Percentiles rank a stretch among this genome's conserved stretches.
phyloP scores from a whole-genome alignment of 2,329 filamentous ascomycete species.

The Colletotrichum australisinense region DNA sequence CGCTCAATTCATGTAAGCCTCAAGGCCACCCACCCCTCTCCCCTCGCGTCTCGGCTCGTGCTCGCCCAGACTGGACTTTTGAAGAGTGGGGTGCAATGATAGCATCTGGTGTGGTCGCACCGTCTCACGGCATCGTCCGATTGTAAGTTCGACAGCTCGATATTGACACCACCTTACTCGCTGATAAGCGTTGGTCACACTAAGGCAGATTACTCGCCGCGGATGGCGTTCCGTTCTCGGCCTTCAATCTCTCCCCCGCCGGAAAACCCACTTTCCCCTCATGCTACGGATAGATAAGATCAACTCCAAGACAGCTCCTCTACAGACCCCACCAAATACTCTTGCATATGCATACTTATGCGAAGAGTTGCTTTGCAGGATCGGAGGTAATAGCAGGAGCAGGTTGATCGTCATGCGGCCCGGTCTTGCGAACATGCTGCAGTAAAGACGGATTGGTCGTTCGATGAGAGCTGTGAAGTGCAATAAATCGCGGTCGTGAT shows the following conservation, averaged over 20 bases:
- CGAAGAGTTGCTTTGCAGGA: not conserved
- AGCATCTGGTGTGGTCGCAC: not conserved
- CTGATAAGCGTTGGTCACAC: constrained; percentile 1
- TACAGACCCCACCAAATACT: too few relatives aligned
- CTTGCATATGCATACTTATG: not conserved
- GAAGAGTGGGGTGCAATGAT: constrained; percentile 27
- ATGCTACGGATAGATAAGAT: constrained; percentile 6
- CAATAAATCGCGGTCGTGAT: not conserved
- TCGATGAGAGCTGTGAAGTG: not conserved
- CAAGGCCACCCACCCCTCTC: not conserved
- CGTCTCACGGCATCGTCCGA: not conserved
- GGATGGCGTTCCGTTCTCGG: constrained; percentile 14
- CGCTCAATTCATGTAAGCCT: not conserved
- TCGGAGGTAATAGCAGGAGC: not conserved
- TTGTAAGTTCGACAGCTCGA: not conserved
- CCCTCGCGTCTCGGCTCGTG: not conserved
- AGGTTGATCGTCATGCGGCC: not conserved
- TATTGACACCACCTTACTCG: not conserved
- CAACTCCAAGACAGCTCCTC: constrained; percentile 10
- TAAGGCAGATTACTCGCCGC: not conserved
- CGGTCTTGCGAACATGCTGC: too few relatives aligned
- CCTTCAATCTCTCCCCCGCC: not conserved
- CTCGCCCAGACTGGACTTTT: not conserved
- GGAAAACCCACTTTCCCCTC: constrained; percentile 29
- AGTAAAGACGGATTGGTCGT: not conserved